These are phyloP conservation scores for Collariella sp. DNA, from an alignment of 495 filamentous ascomycete species.

Conservation along the genomic window DNA sequence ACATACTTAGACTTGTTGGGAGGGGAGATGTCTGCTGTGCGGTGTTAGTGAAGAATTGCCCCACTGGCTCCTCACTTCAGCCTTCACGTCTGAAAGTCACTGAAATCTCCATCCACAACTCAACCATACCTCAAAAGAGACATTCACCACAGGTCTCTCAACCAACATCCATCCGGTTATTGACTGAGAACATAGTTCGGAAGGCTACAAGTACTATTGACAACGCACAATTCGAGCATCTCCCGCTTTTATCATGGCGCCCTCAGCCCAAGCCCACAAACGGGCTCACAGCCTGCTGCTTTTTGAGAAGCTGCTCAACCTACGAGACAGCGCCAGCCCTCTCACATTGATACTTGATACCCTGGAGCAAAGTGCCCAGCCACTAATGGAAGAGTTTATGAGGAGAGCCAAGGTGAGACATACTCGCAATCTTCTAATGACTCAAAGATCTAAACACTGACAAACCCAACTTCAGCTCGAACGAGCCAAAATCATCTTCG, in stretches of 20 bases:
- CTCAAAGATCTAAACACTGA: slow-evolving; percentile 1
- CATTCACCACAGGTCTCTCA: too few species aligned
- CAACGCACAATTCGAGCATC: not conserved
- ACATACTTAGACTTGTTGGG: too few species aligned
- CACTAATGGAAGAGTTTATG: slow-evolving; percentile 65
- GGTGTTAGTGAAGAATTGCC: too few species aligned
- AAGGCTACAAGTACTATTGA: too few species aligned
- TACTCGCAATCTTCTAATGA: not conserved
- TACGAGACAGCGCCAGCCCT: slow-evolving; percentile 72
- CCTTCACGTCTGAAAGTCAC: too few species aligned
- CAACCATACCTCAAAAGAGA: too few species aligned
- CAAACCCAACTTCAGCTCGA: slow-evolving; percentile 30
- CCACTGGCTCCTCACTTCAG: too few species aligned
- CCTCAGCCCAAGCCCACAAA: slow-evolving; percentile 53
- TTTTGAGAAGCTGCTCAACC: slow-evolving; percentile 71
- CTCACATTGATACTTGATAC: slow-evolving; percentile 80
- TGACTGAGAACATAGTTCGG: too few species aligned
- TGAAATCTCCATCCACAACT: too few species aligned
- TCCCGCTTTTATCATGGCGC: slow-evolving; percentile 31
- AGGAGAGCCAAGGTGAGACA: slow-evolving; percentile 56
- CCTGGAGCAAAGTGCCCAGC: slow-evolving; percentile 69
- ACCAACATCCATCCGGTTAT: too few species aligned
- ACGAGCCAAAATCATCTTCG: slow-evolving; percentile 54
- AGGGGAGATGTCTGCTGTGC: too few species aligned
- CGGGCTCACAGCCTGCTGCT: slow-evolving; percentile 81